Percentiles rank a stretch among this genome's conserved stretches.
Conservation (phyloP, 192 early-diverging fungal genomes). For the Coemansia sp. region DNA sequence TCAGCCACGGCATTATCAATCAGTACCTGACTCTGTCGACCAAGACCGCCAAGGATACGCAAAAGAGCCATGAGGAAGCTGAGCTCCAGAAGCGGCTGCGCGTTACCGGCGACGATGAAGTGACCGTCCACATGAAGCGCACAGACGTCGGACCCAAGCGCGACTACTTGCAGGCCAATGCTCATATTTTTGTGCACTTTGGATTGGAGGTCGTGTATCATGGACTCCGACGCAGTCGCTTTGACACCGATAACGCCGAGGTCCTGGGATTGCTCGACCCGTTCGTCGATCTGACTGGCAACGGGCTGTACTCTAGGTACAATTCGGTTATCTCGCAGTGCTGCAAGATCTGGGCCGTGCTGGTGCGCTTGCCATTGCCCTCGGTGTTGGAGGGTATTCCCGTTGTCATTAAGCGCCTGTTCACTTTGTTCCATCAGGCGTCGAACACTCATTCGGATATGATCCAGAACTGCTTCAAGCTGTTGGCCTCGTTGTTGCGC, state of each 20-base stretch:
- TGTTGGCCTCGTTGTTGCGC: slow-evolving; percentile 79
- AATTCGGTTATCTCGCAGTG: slow-evolving; percentile 65
- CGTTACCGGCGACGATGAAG: slow-evolving; percentile 43
- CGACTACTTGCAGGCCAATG: slow-evolving; percentile 84
- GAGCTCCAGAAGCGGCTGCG: slow-evolving; percentile 58
- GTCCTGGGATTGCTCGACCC: slow-evolving; percentile 75
- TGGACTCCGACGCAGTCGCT: slow-evolving; percentile 62
- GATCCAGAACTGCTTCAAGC: slow-evolving; percentile 77
- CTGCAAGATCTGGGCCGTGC: slow-evolving; percentile 67
- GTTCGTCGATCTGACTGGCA: slow-evolving; percentile 77
- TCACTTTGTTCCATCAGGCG: slow-evolving; percentile 68
- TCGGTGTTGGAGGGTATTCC: slow-evolving; percentile 64
- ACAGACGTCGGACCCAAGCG: slow-evolving; percentile 56
- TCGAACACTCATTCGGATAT: slow-evolving; percentile 64
- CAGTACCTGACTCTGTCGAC: slow-evolving; percentile 80
- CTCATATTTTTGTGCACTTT: slow-evolving; percentile 91
- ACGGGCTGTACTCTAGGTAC: slow-evolving; percentile 83
- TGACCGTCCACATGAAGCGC: slow-evolving; percentile 72
- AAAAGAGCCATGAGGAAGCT: slow-evolving; percentile 54
- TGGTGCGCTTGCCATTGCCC: slow-evolving; percentile 75
- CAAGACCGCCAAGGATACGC: slow-evolving; percentile 53
- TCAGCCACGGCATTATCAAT: slow-evolving; percentile 82
- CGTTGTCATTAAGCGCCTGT: slow-evolving; percentile 74
- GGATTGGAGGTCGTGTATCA: slow-evolving; percentile 82
- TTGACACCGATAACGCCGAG: slow-evolving; percentile 55